Conservation (phyloP, 2,329 filamentous ascomycete genomes). For the Trichoderma aggressivum region DNA sequence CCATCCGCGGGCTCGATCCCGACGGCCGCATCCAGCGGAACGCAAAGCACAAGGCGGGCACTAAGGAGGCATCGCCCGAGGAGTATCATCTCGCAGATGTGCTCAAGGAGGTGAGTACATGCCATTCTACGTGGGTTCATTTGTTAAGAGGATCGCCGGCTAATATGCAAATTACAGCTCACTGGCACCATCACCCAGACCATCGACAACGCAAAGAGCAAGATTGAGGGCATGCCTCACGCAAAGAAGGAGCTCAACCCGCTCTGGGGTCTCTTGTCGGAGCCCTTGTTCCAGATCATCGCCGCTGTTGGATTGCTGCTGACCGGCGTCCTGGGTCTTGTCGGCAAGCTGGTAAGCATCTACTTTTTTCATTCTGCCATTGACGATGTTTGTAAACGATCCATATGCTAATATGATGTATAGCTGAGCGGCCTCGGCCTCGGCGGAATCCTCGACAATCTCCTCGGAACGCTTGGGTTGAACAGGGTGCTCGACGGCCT, state of each 20-base stretch:
- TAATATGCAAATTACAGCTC: slow-evolving; percentile 43
- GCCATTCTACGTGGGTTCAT: not conserved
- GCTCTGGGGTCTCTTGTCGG: slow-evolving; percentile 75
- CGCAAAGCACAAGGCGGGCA: slow-evolving; percentile 75
- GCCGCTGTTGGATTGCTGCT: slow-evolving; percentile 82
- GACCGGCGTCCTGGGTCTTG: slow-evolving; percentile 77
- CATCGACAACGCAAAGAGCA: slow-evolving; percentile 84
- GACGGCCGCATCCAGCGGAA: slow-evolving; percentile 81
- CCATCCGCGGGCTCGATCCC: slow-evolving; percentile 83
- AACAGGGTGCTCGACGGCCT: slow-evolving; percentile 72
- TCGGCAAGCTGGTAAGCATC: slow-evolving; percentile 64
- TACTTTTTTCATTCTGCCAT: not conserved
- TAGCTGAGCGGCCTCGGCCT: slow-evolving; percentile 74
- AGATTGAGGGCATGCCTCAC: slow-evolving; percentile 86
- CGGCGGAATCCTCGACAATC: slow-evolving; percentile 73
- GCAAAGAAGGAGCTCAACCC: slow-evolving; percentile 94
- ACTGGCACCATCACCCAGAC: slow-evolving; percentile 76
- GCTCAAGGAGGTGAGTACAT: slow-evolving; percentile 63
- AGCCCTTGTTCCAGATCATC: slow-evolving; percentile 90
- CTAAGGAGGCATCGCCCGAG: slow-evolving; percentile 64
- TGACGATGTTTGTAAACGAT: not conserved
- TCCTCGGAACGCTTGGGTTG: slow-evolving; percentile 74
- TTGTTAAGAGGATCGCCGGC: not conserved
- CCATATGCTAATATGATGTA: not conserved
- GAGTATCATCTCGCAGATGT: slow-evolving; percentile 81